These are phyloP conservation scores for Coprinopsis sp. DNA, from an alignment of 768 basidiomycete genomes.

Conservation along the genomic window DNA sequence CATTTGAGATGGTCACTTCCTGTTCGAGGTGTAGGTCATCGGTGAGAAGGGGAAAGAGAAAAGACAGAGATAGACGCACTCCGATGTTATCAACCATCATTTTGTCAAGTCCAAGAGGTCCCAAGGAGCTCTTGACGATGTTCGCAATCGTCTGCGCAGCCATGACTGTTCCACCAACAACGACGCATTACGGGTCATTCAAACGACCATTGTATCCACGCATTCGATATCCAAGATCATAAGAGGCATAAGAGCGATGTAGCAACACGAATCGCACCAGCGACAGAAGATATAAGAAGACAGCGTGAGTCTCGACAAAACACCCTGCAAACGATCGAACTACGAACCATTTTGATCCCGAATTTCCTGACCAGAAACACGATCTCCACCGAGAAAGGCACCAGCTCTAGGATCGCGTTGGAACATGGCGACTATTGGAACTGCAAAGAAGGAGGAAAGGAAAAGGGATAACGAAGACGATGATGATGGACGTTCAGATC, in stretches of 20 bases:
- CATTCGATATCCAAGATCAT: too few species aligned
- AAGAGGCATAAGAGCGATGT: too few species aligned
- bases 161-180: constrained; percentile 52
- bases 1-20: constrained; percentile 99
- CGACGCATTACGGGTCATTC: too few species aligned
- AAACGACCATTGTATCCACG: not conserved
- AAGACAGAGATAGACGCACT: constrained; percentile 40
- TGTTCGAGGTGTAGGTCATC: constrained; percentile 24
- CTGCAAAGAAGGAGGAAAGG: constrained; percentile 6
- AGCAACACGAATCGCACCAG: too few species aligned
- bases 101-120: constrained; percentile 92
- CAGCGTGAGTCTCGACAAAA: too few species aligned
- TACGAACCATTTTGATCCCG: constrained; percentile 90
- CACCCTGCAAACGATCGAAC: constrained; percentile 2
- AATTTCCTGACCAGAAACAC: constrained; percentile 92
- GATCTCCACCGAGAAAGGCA: constrained; percentile 89
- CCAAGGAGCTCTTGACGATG: constrained; percentile 92
- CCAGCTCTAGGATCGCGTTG: constrained; percentile 91
- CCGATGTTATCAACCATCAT: constrained; percentile 99
- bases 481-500: constrained; percentile 1
- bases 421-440: constrained; percentile 61
- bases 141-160: constrained; percentile 97
- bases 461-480: not conserved
- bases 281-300: too few species aligned
- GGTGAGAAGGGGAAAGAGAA: constrained; percentile 7